Evolutionary conservation across 768 basidiomycete genomes (phyloP), one percentile per base, ranked within the genome.

Genomic region (Mycena olivaceomarginata): DNA sequence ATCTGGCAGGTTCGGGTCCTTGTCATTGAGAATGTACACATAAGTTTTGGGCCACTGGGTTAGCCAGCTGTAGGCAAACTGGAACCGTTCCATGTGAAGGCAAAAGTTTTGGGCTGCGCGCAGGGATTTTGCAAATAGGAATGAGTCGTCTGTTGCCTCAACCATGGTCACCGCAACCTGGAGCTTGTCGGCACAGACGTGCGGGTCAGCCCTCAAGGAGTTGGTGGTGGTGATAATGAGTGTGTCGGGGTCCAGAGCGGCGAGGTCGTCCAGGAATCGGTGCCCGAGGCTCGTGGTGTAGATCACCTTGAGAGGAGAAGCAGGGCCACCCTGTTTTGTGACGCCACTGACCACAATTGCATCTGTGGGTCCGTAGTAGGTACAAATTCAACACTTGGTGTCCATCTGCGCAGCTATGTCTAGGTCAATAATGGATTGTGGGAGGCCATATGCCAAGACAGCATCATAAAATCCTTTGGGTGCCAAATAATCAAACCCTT

Each of bases 381-480:
- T 85, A 25, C 77, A 64, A n/a, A 85, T 73, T 1, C 25, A 59
- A 41, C 70, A 83, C 3, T 45, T 40, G 5, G 76, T 73, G 20
- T 85, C n/a, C 0, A 22, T n/a, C 64, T 85, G 85, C 0, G 84
- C 76, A 8, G 84, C 74, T 1, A n/a, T 40, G 45, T 86, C 84
- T 4, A 86, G 76, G n/a, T 83, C 80, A 43, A 77, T 75, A 31
- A 86, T 83, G 0, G 80, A 51, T 0, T 20, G 1, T 0, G 84
- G 84, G 0, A 85, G 77, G 15, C 81, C 80, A 65, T 85, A 85
- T 0, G 84, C 83, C 0, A 18, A 25, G 0, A 86, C 46, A 5
- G 84, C 84, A 72, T 86, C 84, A 59, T 86, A 85, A 70, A 86
- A 85, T 0, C 85, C 84, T 67, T 84, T 45, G 0, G 84, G 84